Conservation (phyloP, 2,329 filamentous ascomycete species). For the Leptodontidium sp. region DNA sequence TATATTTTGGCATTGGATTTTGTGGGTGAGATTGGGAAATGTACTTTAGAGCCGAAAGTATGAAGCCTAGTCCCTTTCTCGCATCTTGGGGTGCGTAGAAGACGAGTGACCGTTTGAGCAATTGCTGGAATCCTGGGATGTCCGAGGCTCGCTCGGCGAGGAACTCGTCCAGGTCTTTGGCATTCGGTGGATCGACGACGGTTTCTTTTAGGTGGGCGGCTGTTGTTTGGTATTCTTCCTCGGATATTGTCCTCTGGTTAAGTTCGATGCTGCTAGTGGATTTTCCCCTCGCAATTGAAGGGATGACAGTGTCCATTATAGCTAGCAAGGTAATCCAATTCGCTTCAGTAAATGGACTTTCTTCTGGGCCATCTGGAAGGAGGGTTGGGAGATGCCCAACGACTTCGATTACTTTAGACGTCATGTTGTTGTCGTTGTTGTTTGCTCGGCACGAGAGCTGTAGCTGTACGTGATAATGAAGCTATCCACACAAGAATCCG, state of each 20-base stretch:
- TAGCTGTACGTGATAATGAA: neutral
- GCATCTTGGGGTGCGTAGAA: slow-evolving; percentile 38
- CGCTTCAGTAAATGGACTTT: slow-evolving; percentile 53
- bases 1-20: neutral
- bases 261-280: slow-evolving; percentile 2
- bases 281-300: slow-evolving; percentile 61
- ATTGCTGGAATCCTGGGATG: slow-evolving; percentile 60
- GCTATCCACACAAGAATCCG: neutral
- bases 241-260: slow-evolving; percentile 49
- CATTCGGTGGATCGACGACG: slow-evolving; percentile 51
- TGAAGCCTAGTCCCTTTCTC: slow-evolving; percentile 40
- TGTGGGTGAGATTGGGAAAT: neutral
- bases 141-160: slow-evolving; percentile 60
- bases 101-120: slow-evolving; percentile 55
- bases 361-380: slow-evolving; percentile 40
- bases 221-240: slow-evolving; percentile 57
- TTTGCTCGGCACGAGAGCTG: neutral
- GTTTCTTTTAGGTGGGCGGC: slow-evolving; percentile 52
- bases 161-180: slow-evolving; percentile 58
- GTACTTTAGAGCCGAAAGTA: slow-evolving; percentile 44
- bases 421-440: slow-evolving; percentile 3
- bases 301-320: slow-evolving; percentile 65
- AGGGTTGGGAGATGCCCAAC: slow-evolving; percentile 15
- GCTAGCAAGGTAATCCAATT: slow-evolving; percentile 64
- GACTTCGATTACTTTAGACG: neutral